Evolutionary conservation across 2,329 filamentous ascomycete genomes (phyloP), one percentile per base, ranked within the genome.

Genomic region (Aspergillus luchuensis): DNA sequence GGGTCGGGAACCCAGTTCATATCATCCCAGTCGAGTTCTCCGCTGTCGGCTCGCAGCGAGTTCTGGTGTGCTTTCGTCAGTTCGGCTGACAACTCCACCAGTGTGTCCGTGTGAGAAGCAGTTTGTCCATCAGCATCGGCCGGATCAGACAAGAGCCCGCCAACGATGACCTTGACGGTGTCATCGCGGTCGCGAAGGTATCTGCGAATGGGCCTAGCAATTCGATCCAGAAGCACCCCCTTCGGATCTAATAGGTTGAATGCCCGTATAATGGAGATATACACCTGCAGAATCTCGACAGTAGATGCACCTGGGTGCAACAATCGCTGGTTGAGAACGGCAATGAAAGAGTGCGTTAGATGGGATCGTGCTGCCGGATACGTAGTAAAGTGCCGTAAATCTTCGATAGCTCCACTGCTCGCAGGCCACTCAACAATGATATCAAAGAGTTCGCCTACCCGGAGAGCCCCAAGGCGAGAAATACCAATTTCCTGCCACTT

Each of bases 1-100:
- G 95, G 95, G 69, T 97, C 91, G 1, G 95, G 95, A 38, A 92
- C 83, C 95, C 95, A 99, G 8, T 88, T 86, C 88, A 97, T 91
- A 74, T 99, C 93, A 71, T 92, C 85, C 89, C 91, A 98, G 74
- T 96, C 91, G 15, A 95, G 82, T 56, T 91, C 91, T 59, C 89
- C 87, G 23, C 72, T 70, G n/a, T 84, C 80, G 39, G 81, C 76
- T 61, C 67, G 73, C 52, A 68, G 77, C 66, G 64, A 84, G 72
- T 69, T 81, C 66, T 67, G 73, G 55, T 74, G 77, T 41, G 74
- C 73, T 61, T 70, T 76, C 56, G 65, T 71, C 61, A 88, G 79
- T 60, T 87, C 85, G 8, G 79, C 75, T 1, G 85, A 83, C 15
- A 88, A 77, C 64, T 84, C 85, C 28, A 76, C 75, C 57, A 83